Conservation (phyloP, 768 basidiomycete genomes). For the Fomitopsis serialis region DNA sequence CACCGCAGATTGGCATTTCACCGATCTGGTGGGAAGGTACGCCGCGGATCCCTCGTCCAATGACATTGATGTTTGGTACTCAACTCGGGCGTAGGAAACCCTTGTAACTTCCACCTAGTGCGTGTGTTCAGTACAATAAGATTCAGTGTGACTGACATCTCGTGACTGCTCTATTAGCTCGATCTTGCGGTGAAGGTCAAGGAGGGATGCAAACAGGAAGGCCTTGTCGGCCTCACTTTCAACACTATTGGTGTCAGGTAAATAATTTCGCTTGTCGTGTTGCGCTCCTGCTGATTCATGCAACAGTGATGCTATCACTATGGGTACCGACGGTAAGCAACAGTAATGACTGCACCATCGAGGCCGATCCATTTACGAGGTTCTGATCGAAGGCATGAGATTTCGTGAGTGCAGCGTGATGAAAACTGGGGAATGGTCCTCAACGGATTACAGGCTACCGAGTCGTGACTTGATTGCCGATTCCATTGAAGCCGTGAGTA, state of each 20-base stretch:
- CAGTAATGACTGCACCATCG: not conserved
- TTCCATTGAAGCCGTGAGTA: slow-evolving; percentile 75
- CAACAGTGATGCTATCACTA: slow-evolving; percentile 77
- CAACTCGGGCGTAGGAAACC: slow-evolving; percentile 52
- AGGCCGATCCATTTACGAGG: not conserved
- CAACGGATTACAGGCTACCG: slow-evolving; percentile 48
- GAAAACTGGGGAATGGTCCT: not conserved
- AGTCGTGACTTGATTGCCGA: slow-evolving; percentile 88
- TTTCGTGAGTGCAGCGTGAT: slow-evolving; percentile 52
- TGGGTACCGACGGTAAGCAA: slow-evolving; percentile 78
- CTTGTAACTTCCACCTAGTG: slow-evolving; percentile 81
- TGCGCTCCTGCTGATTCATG: not conserved
- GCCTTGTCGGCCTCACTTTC: slow-evolving; percentile 76
- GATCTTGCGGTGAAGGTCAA: slow-evolving; percentile 78
- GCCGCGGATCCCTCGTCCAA: slow-evolving; percentile 12
- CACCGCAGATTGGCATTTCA: slow-evolving; percentile 72
- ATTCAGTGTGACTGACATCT: not conserved
- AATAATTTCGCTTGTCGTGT: slow-evolving; percentile 4
- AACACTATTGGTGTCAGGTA: slow-evolving; percentile 85
- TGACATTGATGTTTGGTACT: slow-evolving; percentile 2
- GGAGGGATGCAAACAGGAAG: slow-evolving; percentile 76
- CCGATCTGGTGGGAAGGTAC: slow-evolving; percentile 90
- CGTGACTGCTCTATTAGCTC: slow-evolving; percentile 38
- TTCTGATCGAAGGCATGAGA: slow-evolving; percentile 58
- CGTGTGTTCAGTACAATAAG: slow-evolving; percentile 13